Evolutionary conservation across 306 rosid genomes (phyloP).

Genomic region (Begonia peltatifolia): DNA sequence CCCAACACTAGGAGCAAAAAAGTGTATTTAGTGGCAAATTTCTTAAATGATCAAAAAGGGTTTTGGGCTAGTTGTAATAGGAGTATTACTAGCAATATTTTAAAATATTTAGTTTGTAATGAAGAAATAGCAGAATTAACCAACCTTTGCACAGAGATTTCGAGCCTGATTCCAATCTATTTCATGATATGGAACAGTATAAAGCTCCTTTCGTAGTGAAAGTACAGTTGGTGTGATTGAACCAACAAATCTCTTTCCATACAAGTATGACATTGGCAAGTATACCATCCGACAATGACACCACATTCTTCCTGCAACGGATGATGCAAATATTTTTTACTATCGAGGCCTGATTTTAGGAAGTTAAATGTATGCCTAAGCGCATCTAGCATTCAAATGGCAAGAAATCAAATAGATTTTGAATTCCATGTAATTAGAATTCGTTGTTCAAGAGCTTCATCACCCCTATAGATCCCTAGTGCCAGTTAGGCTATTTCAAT

Average conservation of each 20-base stretch:
- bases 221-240: constrained; percentile 61
- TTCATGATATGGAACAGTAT: constrained; percentile 49
- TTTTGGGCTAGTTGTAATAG: too few species aligned
- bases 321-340: constrained; percentile 6
- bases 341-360: neutral
- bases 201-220: constrained; percentile 79
- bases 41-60: too few species aligned
- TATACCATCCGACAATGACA: constrained; percentile 95
- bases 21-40: too few species aligned
- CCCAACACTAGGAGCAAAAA: too few species aligned
- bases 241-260: constrained; percentile 88
- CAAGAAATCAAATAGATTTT: too few species aligned
- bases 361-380: neutral
- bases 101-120: neutral
- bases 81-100: too few species aligned
- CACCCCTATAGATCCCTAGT: too few species aligned
- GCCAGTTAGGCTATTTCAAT: too few species aligned
- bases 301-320: constrained; percentile 86
- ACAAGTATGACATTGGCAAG: constrained; percentile 86
- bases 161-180: constrained; percentile 75
- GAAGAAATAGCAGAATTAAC: constrained; percentile 14
- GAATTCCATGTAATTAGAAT: too few species aligned
- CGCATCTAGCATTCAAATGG: too few species aligned
- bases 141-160: constrained; percentile 77
- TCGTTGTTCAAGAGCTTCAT: too few species aligned